Evolutionary conservation across 1,139 yeast species (phyloP), one percentile per base, ranked within the genome.

Genomic region (Trichomonascaceae sp.): DNA sequence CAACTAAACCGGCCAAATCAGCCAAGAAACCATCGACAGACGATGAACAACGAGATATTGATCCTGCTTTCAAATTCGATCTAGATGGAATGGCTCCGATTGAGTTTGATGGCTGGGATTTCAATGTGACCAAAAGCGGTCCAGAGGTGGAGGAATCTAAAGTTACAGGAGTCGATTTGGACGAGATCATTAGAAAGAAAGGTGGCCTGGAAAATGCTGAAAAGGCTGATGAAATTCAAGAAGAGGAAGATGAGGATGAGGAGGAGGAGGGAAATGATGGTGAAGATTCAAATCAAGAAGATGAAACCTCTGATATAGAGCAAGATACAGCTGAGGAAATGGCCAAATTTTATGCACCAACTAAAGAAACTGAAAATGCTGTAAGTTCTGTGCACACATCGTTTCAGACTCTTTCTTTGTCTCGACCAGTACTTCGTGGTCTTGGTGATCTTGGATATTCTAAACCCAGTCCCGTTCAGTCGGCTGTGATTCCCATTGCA

Each of bases 401-500:
- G 7, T 95, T 93, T 74, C 87, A 85, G 64, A 76, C 87, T 0
- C 74, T 93, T 54, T 85, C 88, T 53, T 77, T 93, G 45, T 90
- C 98, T 0, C 82, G 99, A 65, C 99, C 99, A 0, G 82, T 93
- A 2, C 74, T 91, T 59, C 86, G 87, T 65, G 96, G 96, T 47
- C 74, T 95, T 53, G 77, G 87, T 10, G 83, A 83, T 24, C 75
- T 95, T 49, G 96, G 96, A 3, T 95, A 91, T 69, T 69, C 84
- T 12, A 80, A 79, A 51, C 99, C 99, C 13, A 87, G 97, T 0
- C 96, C 97, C 15, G 88, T 95, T 74, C 99, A 93, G 74, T 78
- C 93, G 55, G 89, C 96, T 1, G 83, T 96, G 13, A 90, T 93
- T 60, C 99, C 99, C 9, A 84, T 91, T 54, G 96, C 97, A 0